Conservation (phyloP, 1,284 basidiomycete species). For the Cryptococcus sp. region DNA sequence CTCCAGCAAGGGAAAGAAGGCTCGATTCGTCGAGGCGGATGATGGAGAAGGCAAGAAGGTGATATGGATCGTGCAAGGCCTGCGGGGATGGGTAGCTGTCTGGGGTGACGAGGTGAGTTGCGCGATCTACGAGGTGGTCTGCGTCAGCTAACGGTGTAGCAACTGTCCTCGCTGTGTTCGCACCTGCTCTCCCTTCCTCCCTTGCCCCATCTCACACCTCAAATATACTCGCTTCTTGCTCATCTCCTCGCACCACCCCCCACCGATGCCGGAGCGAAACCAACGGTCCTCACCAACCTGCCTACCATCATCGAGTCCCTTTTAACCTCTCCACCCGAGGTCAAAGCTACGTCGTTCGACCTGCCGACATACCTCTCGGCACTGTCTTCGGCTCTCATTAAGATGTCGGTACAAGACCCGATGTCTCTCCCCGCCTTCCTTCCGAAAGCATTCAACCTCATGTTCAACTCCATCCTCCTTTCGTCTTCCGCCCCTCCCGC, state of each 20-base stretch:
- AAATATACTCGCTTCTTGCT: constrained; percentile 71
- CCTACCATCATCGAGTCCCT: constrained; percentile 67
- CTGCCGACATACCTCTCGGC: constrained; percentile 55
- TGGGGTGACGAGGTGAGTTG: constrained; percentile 57
- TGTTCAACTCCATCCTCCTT: constrained; percentile 62
- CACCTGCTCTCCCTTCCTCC: constrained; percentile 71
- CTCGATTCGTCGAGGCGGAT: constrained; percentile 49
- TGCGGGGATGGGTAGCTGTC: constrained; percentile 56
- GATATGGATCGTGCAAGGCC: constrained; percentile 72
- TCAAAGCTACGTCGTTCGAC: constrained; percentile 51
- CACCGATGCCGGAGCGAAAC: constrained; percentile 28
- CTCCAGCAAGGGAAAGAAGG: constrained; percentile 56
- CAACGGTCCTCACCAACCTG: constrained; percentile 49
- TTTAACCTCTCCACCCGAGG: constrained; percentile 65
- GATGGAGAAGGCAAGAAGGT: constrained; percentile 62
- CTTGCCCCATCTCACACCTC: constrained; percentile 76
- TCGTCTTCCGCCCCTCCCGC: constrained; percentile 23
- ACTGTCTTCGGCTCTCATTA: constrained; percentile 47
- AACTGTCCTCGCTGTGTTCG: constrained; percentile 61
- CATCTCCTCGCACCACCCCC: constrained; percentile 59
- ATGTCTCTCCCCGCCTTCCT: constrained; percentile 49
- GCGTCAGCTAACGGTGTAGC: constrained; percentile 55
- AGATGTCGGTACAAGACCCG: constrained; percentile 41
- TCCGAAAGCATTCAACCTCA: constrained; percentile 64
- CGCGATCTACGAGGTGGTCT: not conserved